phyloP scores from a whole-genome alignment of 1,284 basidiomycete genomes.

The Ustilago tritici region DNA sequence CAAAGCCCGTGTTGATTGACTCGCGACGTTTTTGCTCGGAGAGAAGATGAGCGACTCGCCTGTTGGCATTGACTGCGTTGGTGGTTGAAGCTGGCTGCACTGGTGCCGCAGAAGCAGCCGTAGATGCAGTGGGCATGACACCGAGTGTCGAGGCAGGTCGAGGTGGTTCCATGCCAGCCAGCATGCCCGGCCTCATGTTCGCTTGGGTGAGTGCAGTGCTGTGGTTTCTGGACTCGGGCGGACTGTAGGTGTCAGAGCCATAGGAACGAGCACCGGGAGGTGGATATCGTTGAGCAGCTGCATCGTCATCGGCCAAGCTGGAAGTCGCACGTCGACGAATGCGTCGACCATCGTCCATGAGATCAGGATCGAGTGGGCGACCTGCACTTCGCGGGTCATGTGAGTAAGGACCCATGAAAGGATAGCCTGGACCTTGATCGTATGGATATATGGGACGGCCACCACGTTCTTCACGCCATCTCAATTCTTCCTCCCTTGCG shows the following conservation, averaged over 20 bases:
- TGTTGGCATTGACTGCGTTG: slow-evolving; percentile 42
- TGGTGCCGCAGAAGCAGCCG: slow-evolving; percentile 1
- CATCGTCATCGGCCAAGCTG: slow-evolving; percentile 25
- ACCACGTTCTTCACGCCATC: slow-evolving; percentile 31
- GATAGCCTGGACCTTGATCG: slow-evolving; percentile 15
- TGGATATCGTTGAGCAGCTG: slow-evolving; percentile 21
- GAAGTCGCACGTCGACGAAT: slow-evolving; percentile 28
- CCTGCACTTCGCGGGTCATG: slow-evolving; percentile 11
- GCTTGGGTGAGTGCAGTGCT: slow-evolving; percentile 21
- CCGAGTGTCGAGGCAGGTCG: slow-evolving; percentile 34
- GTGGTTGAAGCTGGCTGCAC: slow-evolving; percentile 11
- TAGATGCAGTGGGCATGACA: slow-evolving; percentile 9
- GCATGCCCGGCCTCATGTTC: slow-evolving; percentile 21
- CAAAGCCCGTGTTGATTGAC: slow-evolving; percentile 57
- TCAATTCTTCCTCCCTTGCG: slow-evolving; percentile 23
- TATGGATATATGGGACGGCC: slow-evolving; percentile 20
- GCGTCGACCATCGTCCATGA: slow-evolving; percentile 25
- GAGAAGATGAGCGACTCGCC: slow-evolving; percentile 46
- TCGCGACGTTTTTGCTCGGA: slow-evolving; percentile 55
- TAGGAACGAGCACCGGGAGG: slow-evolving; percentile 20
- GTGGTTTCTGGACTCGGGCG: slow-evolving; percentile 31
- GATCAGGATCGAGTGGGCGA: slow-evolving; percentile 24
- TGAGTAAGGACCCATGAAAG: slow-evolving; percentile 10
- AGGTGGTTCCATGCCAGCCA: slow-evolving; percentile 41
- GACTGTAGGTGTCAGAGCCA: slow-evolving; percentile 30